A percentile compares a stretch with the other conserved stretches of the same genome.
phyloP scores from a whole-genome alignment of 805 yeast genomes.

The Cyberlindnera suaveolens region DNA sequence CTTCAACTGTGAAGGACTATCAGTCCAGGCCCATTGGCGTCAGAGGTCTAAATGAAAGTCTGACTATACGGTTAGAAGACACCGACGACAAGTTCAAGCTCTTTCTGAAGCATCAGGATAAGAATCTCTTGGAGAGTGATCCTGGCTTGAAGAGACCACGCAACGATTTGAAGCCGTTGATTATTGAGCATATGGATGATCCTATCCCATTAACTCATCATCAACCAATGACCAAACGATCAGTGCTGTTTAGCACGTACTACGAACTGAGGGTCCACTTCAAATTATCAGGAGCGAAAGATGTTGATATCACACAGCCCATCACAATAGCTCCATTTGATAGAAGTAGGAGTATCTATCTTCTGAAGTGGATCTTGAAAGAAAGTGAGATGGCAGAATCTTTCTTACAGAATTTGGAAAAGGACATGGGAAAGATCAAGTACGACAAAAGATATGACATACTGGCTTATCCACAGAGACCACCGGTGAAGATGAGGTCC shows the following conservation, averaged over 20 bases:
- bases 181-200: conserved; percentile 16
- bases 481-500: conserved; percentile 13
- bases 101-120: conserved; percentile 27
- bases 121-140: conserved; percentile 21
- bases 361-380: conserved; percentile 45
- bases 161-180: conserved; percentile 25
- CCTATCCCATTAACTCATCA: conserved; percentile 34
- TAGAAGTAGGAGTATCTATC: conserved; percentile 37
- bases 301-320: conserved; percentile 44
- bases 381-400: conserved; percentile 43
- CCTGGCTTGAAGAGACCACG: conserved; percentile 13
- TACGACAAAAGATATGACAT: conserved; percentile 25
- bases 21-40: conserved; percentile 11
- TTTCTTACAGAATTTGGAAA: conserved; percentile 16
- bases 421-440: conserved; percentile 29
- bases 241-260: conserved; percentile 43
- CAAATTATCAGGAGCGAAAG: conserved; percentile 47
- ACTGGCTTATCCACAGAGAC: conserved; percentile 29
- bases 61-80: conserved; percentile 24
- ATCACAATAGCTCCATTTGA: conserved; percentile 51
- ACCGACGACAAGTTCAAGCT: conserved; percentile 22
- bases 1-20: conserved; percentile 16
- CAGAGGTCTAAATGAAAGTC: conserved; percentile 4
- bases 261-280: conserved; percentile 38
- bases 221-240: conserved; percentile 44